These are phyloP conservation scores for Lathyrus tuberosus DNA, from an alignment of 306 rosid genomes.

Conservation along the genomic window DNA sequence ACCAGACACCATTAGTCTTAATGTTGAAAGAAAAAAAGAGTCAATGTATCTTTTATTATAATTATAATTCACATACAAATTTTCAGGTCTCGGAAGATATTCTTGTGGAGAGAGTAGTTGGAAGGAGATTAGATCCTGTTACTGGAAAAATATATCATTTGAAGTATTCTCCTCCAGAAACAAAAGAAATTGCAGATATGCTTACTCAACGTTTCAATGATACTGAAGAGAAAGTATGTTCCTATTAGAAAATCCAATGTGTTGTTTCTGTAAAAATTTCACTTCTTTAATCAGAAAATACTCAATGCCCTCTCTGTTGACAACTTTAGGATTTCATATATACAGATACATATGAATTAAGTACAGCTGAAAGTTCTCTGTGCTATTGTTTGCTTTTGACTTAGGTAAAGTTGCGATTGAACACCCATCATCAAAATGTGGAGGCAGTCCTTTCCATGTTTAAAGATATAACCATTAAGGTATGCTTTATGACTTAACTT, in stretches of 20 bases:
- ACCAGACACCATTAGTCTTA: too few relatives aligned
- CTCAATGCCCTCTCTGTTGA: slow-evolving; percentile 20
- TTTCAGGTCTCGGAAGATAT: too few relatives aligned
- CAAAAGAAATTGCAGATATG: slow-evolving; percentile 77
- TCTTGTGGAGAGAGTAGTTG: too few relatives aligned
- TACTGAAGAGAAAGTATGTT: slow-evolving; percentile 79
- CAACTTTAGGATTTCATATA: neutral
- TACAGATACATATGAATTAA: neutral
- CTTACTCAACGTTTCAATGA: slow-evolving; percentile 94
- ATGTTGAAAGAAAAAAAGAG: too few relatives aligned
- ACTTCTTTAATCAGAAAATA: slow-evolving; percentile 6
- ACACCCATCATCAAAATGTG: slow-evolving; percentile 88
- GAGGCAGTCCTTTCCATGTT: slow-evolving; percentile 84
- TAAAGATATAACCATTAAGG: slow-evolving; percentile 68
- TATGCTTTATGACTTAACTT: slow-evolving; percentile 35
- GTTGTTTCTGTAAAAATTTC: neutral
- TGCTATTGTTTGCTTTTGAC: slow-evolving; percentile 31
- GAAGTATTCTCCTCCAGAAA: slow-evolving; percentile 90
- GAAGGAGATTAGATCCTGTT: slow-evolving; percentile 87
- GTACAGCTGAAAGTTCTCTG: too few relatives aligned
- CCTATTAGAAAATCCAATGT: slow-evolving; percentile 1
- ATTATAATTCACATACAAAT: too few relatives aligned
- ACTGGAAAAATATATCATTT: slow-evolving; percentile 92
- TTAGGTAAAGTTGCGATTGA: too few relatives aligned
- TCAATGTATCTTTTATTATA: too few relatives aligned